Conservation (phyloP, 2,329 filamentous ascomycete genomes). For the Proliferodiscus dingleyae region DNA sequence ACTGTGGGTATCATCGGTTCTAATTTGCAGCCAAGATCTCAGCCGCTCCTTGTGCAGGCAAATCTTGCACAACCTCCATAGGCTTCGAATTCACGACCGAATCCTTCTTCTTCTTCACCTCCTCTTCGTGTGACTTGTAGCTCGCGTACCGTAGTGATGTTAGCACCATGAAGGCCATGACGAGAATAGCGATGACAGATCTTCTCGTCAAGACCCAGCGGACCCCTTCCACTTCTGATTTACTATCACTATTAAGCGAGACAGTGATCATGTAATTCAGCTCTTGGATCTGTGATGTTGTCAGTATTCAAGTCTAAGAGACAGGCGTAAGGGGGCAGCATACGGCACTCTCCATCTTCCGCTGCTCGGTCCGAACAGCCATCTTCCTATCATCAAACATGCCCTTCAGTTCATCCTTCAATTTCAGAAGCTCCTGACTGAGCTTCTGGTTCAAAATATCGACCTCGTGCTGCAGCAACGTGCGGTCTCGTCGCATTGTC, state of each 20-base stretch:
- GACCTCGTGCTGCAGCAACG: constrained; percentile 87
- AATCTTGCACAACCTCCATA: constrained; percentile 37
- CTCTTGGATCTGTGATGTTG: constrained; percentile 66
- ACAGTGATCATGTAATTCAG: constrained; percentile 96
- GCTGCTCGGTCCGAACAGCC: constrained; percentile 82
- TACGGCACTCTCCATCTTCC: constrained; percentile 74
- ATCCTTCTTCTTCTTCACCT: constrained; percentile 26
- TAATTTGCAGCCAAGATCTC: constrained; percentile 55
- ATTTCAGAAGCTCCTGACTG: constrained; percentile 72
- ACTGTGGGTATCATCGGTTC: not conserved
- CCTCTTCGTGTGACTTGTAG: constrained; percentile 38
- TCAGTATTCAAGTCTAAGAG: not conserved
- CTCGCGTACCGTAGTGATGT: constrained; percentile 56
- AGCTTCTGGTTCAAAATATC: constrained; percentile 84
- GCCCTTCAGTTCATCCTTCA: constrained; percentile 89
- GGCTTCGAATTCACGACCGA: constrained; percentile 34
- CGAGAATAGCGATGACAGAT: constrained; percentile 59
- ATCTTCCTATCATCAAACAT: constrained; percentile 97
- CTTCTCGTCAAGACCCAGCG: constrained; percentile 75
- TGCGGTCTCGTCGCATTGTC: constrained; percentile 75
- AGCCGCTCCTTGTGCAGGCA: constrained; percentile 47
- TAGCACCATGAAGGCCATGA: constrained; percentile 59
- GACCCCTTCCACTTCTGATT: constrained; percentile 85
- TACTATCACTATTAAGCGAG: constrained; percentile 79
- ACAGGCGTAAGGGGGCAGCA: constrained; percentile 27